Evolutionary conservation across 495 filamentous ascomycete genomes (phyloP), one percentile per base, ranked within the genome.

Genomic region (Xylaria sp.): DNA sequence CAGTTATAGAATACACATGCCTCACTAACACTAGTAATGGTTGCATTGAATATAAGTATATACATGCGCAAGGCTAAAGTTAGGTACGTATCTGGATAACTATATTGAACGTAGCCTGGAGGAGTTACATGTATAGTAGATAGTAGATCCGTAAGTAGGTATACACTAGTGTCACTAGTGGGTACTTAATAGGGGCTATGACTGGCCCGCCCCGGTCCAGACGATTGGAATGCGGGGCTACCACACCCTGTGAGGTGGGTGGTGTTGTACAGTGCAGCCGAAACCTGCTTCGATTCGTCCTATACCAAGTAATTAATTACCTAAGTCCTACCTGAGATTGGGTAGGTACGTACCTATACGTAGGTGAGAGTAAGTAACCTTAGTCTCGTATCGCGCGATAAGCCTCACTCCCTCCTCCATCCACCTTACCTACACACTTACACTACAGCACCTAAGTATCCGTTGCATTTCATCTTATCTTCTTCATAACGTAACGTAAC

Each of bases 191-290:
- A 50, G 48, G 48, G 48, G 48, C n/a, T 17, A 7, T 24, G 7
- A 11, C n/a, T 21, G 8, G 48, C 48, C 48, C 48, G n/a, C n/a
- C 48, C n/a, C 7, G n/a, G 48, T 2, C 48, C 48, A 50, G 48
- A 50, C 48, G 12, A 50, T n/a, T 50, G 48, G 48, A 50, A 50
- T 50, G 48, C 48, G 48, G 48, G 48, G 48, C 48, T 50, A 24
- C 48, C 21, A 50, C n/a, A n/a, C 48, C 48, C 48, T 50, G 48
- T 50, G 24, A 9, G 2, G n/a, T 24, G 48, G 11, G 5, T 24
- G 44, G 17, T 19, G 44, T 48, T 8, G n/a, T 37, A 37, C n/a
- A n/a, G n/a, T n/a, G 5, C 43, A 48, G 44, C 44, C n/a, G 44
- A 48, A 48, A 48, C 44, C 44, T 48, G 44, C 7, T 5, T 48